These are phyloP conservation scores for Fomitopsis betulina DNA, from an alignment of 1,284 basidiomycete genomes.

Conservation along the genomic window DNA sequence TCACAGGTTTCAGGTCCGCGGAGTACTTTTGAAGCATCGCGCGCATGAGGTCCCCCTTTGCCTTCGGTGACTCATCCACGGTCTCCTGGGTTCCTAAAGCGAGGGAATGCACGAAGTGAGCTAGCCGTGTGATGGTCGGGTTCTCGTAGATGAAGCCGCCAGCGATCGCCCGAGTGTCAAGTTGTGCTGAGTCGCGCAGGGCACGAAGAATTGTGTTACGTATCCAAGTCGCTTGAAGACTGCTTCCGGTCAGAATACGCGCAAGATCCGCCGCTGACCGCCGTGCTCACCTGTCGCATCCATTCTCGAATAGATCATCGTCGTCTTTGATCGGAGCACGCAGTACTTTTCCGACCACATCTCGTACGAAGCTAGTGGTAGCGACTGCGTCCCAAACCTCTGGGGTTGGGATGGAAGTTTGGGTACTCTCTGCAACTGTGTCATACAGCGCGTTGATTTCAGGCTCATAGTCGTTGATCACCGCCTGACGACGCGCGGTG, in stretches of 20 bases:
- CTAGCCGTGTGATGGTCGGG: slow-evolving; percentile 24
- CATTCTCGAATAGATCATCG: slow-evolving; percentile 35
- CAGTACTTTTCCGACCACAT: slow-evolving; percentile 24
- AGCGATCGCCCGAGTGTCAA: slow-evolving; percentile 14
- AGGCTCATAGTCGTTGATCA: slow-evolving; percentile 24
- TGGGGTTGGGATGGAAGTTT: slow-evolving; percentile 19
- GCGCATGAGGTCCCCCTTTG: slow-evolving; percentile 21
- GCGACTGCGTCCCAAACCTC: slow-evolving; percentile 20
- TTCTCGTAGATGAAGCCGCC: slow-evolving; percentile 30
- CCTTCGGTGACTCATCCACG: slow-evolving; percentile 3
- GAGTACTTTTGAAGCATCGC: slow-evolving; percentile 29
- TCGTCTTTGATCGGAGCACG: slow-evolving; percentile 17
- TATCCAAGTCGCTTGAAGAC: slow-evolving; percentile 35
- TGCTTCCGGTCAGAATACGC: slow-evolving; percentile 5
- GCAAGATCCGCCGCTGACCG: not conserved
- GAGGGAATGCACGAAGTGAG: slow-evolving; percentile 10
- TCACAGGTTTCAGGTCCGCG: slow-evolving; percentile 14
- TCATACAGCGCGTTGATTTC: slow-evolving; percentile 25
- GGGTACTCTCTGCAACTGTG: slow-evolving; percentile 14
- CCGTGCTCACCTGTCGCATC: slow-evolving; percentile 34
- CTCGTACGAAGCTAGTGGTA: slow-evolving; percentile 23
- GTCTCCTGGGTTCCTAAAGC: not conserved
- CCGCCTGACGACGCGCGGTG: slow-evolving; percentile 20
- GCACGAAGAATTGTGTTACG: slow-evolving; percentile 31
- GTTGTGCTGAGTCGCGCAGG: slow-evolving; percentile 19